These are phyloP conservation scores for Misopates orontium DNA, from an alignment of 257 asterid species.

Conservation along the genomic window DNA sequence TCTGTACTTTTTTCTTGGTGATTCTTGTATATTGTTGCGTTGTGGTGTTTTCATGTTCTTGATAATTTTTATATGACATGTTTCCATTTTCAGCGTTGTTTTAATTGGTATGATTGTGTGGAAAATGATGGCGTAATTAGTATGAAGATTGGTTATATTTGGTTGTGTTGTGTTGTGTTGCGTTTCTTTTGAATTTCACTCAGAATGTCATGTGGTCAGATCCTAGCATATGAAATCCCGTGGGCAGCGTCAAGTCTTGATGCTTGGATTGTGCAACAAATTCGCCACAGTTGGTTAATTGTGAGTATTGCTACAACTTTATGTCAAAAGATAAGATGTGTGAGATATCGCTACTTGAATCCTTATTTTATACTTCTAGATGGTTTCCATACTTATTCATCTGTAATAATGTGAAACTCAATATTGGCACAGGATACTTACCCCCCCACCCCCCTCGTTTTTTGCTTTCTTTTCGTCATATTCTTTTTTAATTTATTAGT, in stretches of 20 bases:
- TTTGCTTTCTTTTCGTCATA: neutral
- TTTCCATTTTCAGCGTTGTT: neutral
- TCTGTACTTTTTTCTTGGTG: neutral
- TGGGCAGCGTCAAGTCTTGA: neutral
- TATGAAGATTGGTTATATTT: neutral
- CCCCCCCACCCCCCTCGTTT: too few species aligned
- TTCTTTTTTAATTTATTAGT: neutral
- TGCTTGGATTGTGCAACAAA: neutral
- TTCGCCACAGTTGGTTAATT: neutral
- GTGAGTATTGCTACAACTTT: neutral
- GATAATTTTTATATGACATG: neutral
- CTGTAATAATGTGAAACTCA: neutral
- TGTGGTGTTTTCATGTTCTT: neutral
- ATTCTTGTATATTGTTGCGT: conserved; percentile 9
- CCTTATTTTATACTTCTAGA: neutral
- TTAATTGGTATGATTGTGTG: neutral
- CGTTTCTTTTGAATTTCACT: neutral
- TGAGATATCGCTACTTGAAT: neutral
- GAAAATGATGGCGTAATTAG: neutral
- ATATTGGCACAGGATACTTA: neutral
- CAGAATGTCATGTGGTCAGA: neutral
- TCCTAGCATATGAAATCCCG: conserved; percentile 13
- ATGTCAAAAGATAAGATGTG: neutral
- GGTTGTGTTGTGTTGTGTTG: too few species aligned
- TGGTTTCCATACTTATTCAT: neutral